Evolutionary conservation across 2,329 filamentous ascomycete species (phyloP), one percentile per base, ranked within the genome.

Genomic region (Myriangium duriaei): DNA sequence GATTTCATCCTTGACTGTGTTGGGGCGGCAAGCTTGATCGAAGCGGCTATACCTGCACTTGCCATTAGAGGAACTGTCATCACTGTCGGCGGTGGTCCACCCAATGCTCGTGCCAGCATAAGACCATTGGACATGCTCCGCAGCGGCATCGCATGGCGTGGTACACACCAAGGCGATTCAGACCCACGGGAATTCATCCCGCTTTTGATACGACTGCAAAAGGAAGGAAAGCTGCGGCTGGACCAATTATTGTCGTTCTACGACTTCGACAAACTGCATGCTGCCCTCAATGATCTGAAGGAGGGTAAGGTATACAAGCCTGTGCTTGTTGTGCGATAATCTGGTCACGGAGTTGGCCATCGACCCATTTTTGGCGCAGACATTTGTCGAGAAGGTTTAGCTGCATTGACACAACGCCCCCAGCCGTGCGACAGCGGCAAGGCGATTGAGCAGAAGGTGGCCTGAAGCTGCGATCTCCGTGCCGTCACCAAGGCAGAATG

Each of bases 91-190:
- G 45, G 45, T 10, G 43, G 40, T n/a, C 34, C 46, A 6, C 35
- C 35, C 5, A 40, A 32, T 11, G 45, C 44, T 7, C 45, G 39
- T 24, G 37, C 43, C 3, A 29, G 31, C n/a, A 37, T 43, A 24
- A 28, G n/a, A 3, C 32, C 45, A 5, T 35, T 40, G 30, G 26
- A 40, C 15, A 45, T 44, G 40, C 31, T 50, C 14, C 39, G 49
- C 15, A 34, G 40, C 5, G 48, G 48, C 2, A 19, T 43, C 12
- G 49, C 43, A 4, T 43, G 40, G 9, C 29, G 48, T 16, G 47
- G 47, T 7, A 50, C 45, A 24, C 47, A 50, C 39, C 47, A 50
- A 17, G 48, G 48, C 3, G 48, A 50, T 41, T 45, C 40, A 11
- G 47, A 45, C 13, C 31, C 41, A 19, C 37, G 45, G 30, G 37